phyloP scores from a whole-genome alignment of 176 grass and related monocot genomes.

The Zoysia pacifica region DNA sequence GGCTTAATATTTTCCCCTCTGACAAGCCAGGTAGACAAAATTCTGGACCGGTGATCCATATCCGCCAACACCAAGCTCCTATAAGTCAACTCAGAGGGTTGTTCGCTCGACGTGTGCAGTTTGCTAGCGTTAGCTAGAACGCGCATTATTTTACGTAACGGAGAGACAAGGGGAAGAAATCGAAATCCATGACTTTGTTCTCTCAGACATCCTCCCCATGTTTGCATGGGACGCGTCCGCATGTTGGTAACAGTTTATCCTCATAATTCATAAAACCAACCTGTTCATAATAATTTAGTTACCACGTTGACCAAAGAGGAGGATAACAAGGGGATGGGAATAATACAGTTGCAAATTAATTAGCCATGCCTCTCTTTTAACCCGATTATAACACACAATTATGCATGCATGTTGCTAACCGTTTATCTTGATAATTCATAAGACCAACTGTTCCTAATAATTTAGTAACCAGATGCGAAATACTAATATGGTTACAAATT shows the following conservation, averaged over 20 bases:
- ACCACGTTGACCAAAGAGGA: slow-evolving; percentile 7
- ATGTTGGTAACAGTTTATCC: not conserved
- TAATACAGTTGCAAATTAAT: not conserved
- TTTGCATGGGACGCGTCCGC: slow-evolving; percentile 11
- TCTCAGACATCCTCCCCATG: not conserved
- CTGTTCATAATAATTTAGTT: not conserved
- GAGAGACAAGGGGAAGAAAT: not conserved
- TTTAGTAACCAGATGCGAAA: not conserved
- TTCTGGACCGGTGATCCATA: not conserved
- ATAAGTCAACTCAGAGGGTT: slow-evolving; percentile 19
- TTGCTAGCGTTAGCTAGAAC: not conserved
- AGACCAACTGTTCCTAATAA: not conserved
- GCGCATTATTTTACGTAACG: not conserved
- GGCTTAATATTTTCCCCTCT: not conserved
- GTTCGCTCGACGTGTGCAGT: slow-evolving; percentile 23
- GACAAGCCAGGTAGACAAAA: not conserved
- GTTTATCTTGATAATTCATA: not conserved
- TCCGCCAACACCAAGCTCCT: not conserved
- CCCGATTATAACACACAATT: no score
- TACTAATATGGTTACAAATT: not conserved
- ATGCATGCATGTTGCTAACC: not conserved
- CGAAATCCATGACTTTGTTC: not conserved
- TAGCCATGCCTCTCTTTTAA: not conserved
- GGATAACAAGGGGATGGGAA: not conserved
- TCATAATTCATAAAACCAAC: not conserved